Conservation (phyloP, 148 eudicot species). For the Mesembryanthemum crystallinum region DNA sequence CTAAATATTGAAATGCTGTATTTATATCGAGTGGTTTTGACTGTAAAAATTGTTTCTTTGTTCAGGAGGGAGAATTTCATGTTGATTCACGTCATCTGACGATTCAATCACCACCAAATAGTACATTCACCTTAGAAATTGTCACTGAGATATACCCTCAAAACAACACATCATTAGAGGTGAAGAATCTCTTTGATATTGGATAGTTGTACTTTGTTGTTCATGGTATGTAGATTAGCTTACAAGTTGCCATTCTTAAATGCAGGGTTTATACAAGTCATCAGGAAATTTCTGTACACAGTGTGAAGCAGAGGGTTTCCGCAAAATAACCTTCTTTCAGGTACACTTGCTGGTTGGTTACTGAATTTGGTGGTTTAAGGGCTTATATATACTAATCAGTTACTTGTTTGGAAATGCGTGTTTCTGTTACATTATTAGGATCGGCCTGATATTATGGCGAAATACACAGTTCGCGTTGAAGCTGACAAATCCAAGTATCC, state of each 20-base stretch:
- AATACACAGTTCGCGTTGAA: slow-evolving; percentile 87
- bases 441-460: slow-evolving; percentile 99
- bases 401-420: background rate
- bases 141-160: slow-evolving; percentile 84
- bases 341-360: slow-evolving; percentile 29
- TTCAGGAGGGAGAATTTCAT: slow-evolving; percentile 72
- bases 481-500: slow-evolving; percentile 91
- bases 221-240: slow-evolving; percentile 10
- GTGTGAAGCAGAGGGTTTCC: slow-evolving; percentile 99
- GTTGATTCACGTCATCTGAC: slow-evolving; percentile 78
- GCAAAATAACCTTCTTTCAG: slow-evolving; percentile 95
- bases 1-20: background rate
- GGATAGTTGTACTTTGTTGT: background rate
- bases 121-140: slow-evolving; percentile 71
- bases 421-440: slow-evolving; percentile 47
- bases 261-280: slow-evolving; percentile 89
- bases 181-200: slow-evolving; percentile 28
- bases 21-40: background rate
- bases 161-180: slow-evolving; percentile 92
- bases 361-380: background rate
- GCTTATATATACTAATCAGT: background rate
- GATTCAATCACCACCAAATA: slow-evolving; percentile 64
- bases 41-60: slow-evolving; percentile 1
- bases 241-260: slow-evolving; percentile 9
- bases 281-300: slow-evolving; percentile 96